These are phyloP conservation scores for Trichoderma atroviride DNA, from an alignment of 2,329 filamentous ascomycete species.

Conservation along the genomic window DNA sequence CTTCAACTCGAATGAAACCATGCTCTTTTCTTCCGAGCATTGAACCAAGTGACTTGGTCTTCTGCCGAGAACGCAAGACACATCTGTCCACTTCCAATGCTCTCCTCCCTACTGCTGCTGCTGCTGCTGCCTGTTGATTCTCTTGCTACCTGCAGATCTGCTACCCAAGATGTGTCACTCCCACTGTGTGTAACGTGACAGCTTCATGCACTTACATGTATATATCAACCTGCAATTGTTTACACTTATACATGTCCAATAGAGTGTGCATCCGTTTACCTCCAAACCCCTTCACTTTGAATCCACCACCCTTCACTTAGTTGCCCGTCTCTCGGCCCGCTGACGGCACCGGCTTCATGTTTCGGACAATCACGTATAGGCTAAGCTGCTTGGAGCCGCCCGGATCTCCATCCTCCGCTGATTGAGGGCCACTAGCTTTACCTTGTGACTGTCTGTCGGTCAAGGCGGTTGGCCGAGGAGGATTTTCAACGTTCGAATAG, in stretches of 20 bases:
- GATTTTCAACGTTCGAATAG: not conserved
- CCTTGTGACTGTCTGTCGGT: constrained; percentile 9
- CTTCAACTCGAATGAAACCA: not conserved
- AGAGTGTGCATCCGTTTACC: not conserved
- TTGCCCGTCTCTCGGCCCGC: not conserved
- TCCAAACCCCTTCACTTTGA: not conserved
- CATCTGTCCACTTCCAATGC: not conserved
- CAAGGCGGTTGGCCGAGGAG: not conserved
- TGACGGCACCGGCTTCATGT: not conserved
- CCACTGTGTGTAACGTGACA: not conserved
- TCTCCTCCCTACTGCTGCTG: not conserved
- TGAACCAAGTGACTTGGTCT: not conserved
- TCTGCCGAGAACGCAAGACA: not conserved
- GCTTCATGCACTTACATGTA: too few species aligned
- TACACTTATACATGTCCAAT: not conserved
- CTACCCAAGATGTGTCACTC: not conserved
- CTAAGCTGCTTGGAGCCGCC: constrained; percentile 17
- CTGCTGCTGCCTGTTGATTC: not conserved
- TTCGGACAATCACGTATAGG: constrained; percentile 14
- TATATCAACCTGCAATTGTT: not conserved
- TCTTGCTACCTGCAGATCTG: not conserved
- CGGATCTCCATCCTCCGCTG: constrained; percentile 16
- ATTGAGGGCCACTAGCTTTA: not conserved
- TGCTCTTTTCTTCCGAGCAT: not conserved
- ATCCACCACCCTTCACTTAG: not conserved